Conservation (phyloP, 2,329 filamentous ascomycete species). For the Pseudogymnoascus sp. region DNA sequence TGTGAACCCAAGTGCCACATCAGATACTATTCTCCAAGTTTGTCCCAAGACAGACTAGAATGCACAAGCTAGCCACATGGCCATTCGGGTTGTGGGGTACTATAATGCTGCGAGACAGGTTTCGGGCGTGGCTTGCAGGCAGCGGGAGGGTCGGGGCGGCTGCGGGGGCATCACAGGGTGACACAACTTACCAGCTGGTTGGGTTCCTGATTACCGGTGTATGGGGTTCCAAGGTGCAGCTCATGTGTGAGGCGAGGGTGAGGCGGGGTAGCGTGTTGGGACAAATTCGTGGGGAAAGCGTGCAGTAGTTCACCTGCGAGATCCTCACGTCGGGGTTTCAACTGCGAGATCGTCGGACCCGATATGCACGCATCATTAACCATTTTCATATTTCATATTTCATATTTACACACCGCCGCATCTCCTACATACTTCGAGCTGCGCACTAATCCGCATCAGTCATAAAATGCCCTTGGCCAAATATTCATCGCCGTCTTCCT, state of each 20-base stretch:
- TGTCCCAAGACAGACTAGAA: not conserved
- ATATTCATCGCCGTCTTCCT: constrained; percentile 41
- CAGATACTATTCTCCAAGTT: not conserved
- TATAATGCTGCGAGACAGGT: not conserved
- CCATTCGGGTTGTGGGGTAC: not conserved
- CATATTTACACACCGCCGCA: not conserved
- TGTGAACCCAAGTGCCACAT: not conserved
- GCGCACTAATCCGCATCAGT: not conserved
- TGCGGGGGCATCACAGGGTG: not conserved
- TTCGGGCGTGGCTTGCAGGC: not conserved
- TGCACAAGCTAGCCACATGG: not conserved
- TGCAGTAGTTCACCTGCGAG: not conserved
- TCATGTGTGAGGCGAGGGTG: not conserved
- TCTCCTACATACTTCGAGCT: not conserved
- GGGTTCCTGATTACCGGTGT: not conserved
- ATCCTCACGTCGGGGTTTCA: not conserved
- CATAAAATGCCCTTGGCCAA: constrained; percentile 28
- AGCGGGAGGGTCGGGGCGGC: not conserved
- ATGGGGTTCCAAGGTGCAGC: not conserved
- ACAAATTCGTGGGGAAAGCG: not conserved
- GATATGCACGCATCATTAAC: not conserved
- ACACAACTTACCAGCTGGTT: not conserved
- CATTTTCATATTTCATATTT: not conserved
- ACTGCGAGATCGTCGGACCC: not conserved
- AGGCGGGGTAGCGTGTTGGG: not conserved